Evolutionary conservation across 257 asterid genomes (phyloP).

Genomic region (Jasminum sambac): DNA sequence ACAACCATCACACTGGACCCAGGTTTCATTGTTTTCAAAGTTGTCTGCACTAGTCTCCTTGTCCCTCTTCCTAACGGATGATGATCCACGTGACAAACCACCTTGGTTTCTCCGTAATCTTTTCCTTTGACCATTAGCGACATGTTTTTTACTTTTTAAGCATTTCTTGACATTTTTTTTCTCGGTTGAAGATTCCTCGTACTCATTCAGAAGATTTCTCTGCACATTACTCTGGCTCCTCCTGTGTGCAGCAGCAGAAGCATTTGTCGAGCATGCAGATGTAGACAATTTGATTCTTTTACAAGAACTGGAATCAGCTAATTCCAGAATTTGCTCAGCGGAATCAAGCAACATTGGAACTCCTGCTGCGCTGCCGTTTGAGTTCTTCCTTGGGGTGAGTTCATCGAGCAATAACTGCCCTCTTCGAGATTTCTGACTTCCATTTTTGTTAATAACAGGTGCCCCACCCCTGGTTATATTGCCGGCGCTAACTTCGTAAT

Average conservation of each 20-base stretch:
- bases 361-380: constrained; percentile 32
- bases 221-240: constrained; percentile 40
- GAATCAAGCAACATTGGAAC: constrained; percentile 29
- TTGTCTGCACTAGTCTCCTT: constrained; percentile 32
- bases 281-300: constrained; percentile 39
- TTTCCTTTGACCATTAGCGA: constrained; percentile 23
- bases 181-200: constrained; percentile 40
- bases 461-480: constrained; percentile 34
- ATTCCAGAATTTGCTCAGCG: constrained; percentile 34
- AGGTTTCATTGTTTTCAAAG: constrained; percentile 56
- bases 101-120: constrained; percentile 24
- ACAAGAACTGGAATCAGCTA: constrained; percentile 29
- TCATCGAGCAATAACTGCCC: constrained; percentile 61
- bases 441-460: constrained; percentile 33
- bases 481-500: constrained; percentile 64
- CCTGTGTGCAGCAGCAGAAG: constrained; percentile 31
- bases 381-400: constrained; percentile 46
- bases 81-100: constrained; percentile 32
- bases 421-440: constrained; percentile 62
- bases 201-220: constrained; percentile 67
- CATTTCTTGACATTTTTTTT: constrained; percentile 23
- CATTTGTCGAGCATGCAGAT: constrained; percentile 35
- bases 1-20: constrained; percentile 99
- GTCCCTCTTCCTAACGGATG: constrained; percentile 41
- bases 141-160: constrained; percentile 43